Conservation (phyloP, 495 filamentous ascomycete genomes). For the Podospora didyma region DNA sequence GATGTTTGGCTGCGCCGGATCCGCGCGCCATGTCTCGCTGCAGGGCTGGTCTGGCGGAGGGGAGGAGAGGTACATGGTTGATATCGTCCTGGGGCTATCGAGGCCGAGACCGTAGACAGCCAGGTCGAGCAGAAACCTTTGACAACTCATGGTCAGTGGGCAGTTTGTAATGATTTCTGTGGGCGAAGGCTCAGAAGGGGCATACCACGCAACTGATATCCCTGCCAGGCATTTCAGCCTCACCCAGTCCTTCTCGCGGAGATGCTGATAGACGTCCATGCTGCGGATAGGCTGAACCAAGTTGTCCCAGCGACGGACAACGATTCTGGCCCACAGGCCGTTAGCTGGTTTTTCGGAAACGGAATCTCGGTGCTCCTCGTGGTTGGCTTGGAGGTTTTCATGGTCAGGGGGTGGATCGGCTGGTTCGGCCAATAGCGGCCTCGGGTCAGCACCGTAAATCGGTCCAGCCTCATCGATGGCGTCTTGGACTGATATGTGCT, state of each 20-base stretch:
- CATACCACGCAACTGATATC: slow-evolving; percentile 48
- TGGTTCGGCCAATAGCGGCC: slow-evolving; percentile 29
- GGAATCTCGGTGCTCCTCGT: no score
- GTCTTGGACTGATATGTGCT: slow-evolving; percentile 15
- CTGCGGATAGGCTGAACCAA: slow-evolving; percentile 30
- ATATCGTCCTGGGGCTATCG: slow-evolving; percentile 51
- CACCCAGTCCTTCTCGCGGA: slow-evolving; percentile 34
- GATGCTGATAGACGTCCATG: slow-evolving; percentile 28
- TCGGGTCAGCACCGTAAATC: slow-evolving; percentile 25
- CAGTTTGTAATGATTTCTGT: no score
- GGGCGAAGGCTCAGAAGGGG: no score
- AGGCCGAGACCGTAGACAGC: slow-evolving; percentile 68
- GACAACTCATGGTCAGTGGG: no score
- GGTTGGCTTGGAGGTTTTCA: no score
- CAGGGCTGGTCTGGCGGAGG: slow-evolving; percentile 4
- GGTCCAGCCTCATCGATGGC: slow-evolving; percentile 23
- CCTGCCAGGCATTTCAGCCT: slow-evolving; percentile 15
- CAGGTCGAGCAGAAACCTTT: slow-evolving; percentile 20
- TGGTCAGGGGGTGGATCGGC: slow-evolving; percentile 20
- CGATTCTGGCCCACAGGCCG: no score
- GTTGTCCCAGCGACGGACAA: no score
- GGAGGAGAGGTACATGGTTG: slow-evolving; percentile 24
- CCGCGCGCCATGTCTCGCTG: slow-evolving; percentile 31
- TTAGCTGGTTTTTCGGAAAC: no score
- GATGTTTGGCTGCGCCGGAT: slow-evolving; percentile 21